Conservation (phyloP, 805 yeast species). For the Metschnikowia peoriensis region DNA sequence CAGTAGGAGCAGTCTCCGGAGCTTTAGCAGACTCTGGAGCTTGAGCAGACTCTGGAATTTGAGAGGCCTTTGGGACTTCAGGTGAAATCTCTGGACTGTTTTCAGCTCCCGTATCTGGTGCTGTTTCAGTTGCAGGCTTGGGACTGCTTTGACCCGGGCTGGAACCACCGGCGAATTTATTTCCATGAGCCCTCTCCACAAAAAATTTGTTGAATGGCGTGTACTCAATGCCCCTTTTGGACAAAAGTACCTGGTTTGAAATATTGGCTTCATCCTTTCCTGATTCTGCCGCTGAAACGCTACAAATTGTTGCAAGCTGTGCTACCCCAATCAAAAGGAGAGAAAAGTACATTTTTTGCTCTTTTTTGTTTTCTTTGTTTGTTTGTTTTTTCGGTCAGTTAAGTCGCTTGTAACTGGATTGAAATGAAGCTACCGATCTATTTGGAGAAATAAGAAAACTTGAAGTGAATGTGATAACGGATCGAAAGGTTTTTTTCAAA, state of each 20-base stretch:
- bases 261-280: not conserved
- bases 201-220: conserved; percentile 1
- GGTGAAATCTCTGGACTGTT: not conserved
- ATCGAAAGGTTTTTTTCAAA: too few species aligned
- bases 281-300: not conserved
- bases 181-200: not conserved
- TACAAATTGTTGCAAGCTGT: conserved; percentile 1
- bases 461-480: too few species aligned
- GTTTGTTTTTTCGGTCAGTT: too few species aligned
- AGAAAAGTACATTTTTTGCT: too few species aligned
- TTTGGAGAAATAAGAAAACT: too few species aligned
- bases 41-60: not conserved
- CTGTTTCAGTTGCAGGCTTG: not conserved
- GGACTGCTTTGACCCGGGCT: not conserved
- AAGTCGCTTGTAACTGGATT: too few species aligned
- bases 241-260: not conserved
- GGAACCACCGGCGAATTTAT: not conserved
- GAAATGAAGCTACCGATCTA: too few species aligned
- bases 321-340: not conserved
- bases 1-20: too few species aligned
- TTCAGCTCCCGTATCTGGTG: not conserved
- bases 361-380: too few species aligned
- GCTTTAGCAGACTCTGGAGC: not conserved
- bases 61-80: not conserved
- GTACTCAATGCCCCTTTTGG: not conserved